Evolutionary conservation across 1,284 basidiomycete species (phyloP).

Genomic region (Termitomyces sp.): DNA sequence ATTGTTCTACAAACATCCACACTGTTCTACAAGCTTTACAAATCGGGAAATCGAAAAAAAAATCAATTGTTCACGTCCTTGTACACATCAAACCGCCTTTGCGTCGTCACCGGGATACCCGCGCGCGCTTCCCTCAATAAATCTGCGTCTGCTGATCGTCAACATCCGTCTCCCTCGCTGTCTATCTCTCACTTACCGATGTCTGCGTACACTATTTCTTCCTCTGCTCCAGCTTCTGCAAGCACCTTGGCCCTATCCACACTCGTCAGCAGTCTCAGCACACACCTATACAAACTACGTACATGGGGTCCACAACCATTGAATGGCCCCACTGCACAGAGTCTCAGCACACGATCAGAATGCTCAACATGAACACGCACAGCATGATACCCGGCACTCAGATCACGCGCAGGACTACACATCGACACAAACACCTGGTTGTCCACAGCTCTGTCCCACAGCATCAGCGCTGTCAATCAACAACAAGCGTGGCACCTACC

Average conservation of each 20-base stretch:
- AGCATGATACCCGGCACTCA: slow-evolving; percentile 79
- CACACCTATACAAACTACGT: slow-evolving; percentile 26
- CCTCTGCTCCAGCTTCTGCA: slow-evolving; percentile 73
- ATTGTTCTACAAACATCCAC: slow-evolving; percentile 42
- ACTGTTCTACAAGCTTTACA: slow-evolving; percentile 34
- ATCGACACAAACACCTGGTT: slow-evolving; percentile 95
- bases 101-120: slow-evolving; percentile 84
- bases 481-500: slow-evolving; percentile 42
- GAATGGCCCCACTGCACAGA: slow-evolving; percentile 79
- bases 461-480: neutral
- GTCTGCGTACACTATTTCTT: slow-evolving; percentile 76
- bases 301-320: slow-evolving; percentile 87
- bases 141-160: slow-evolving; percentile 57
- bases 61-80: slow-evolving; percentile 51
- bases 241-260: slow-evolving; percentile 71
- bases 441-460: slow-evolving; percentile 72
- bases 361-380: slow-evolving; percentile 40
- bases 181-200: slow-evolving; percentile 61
- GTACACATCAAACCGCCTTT: slow-evolving; percentile 91
- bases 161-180: neutral
- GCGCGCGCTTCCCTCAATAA: slow-evolving; percentile 64
- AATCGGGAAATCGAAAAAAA: slow-evolving; percentile 27
- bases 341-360: slow-evolving; percentile 6
- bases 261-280: slow-evolving; percentile 10
- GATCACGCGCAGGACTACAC: slow-evolving; percentile 92